Evolutionary conservation across 192 early-diverging fungal species (phyloP), one percentile per base, ranked within the genome.

Genomic region (Coemansia sp.): DNA sequence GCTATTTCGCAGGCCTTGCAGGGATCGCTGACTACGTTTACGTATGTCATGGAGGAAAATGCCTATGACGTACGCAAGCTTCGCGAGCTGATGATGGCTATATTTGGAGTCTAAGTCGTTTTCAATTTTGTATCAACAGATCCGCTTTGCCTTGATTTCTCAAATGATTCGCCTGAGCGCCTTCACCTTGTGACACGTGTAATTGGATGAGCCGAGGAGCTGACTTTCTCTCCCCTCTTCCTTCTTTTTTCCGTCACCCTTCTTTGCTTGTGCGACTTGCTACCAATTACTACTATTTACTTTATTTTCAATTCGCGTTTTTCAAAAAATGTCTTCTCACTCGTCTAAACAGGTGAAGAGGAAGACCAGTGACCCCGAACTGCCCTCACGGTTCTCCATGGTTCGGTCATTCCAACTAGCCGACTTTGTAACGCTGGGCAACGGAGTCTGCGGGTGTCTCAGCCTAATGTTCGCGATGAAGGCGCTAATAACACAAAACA

Each of bases 361-460:
- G 19, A 83, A 77, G 66, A 59, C 73, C 60, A 84, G 74, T 62
- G 74, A 71, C 63, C 69, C 77, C 12, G 37, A 61, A n/a, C 76
- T 75, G 61, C 80, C 84, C 3, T 36, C 57, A 29, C 81, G 76
- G 58, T 86, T 86, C 68, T 84, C 81, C 23, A 72, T 86, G 85
- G 85, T 87, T 41, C 75, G 86, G 34, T 77, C 75, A 57, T 94
- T 96, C 75, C 85, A 90, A 63, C 73, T 92, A 42, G 94, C 94
- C 3, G 94, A 96, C 78, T 81, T 92, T 68, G 91, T 96, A 63
- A 96, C 94, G 4, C 85, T 96, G 11, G 88, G 88, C 62, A 96
- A 95, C 84, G 90, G 89, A 21, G 89, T 89, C 29, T 95, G 92
- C 69, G 94, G 91, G 10, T 85, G 85, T 11, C 76, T 86, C 34